Percentiles rank a stretch among this genome's conserved stretches.
Evolutionary conservation across 345 rosid species (phyloP).

Genomic region (Eucalyptus grandis): DNA sequence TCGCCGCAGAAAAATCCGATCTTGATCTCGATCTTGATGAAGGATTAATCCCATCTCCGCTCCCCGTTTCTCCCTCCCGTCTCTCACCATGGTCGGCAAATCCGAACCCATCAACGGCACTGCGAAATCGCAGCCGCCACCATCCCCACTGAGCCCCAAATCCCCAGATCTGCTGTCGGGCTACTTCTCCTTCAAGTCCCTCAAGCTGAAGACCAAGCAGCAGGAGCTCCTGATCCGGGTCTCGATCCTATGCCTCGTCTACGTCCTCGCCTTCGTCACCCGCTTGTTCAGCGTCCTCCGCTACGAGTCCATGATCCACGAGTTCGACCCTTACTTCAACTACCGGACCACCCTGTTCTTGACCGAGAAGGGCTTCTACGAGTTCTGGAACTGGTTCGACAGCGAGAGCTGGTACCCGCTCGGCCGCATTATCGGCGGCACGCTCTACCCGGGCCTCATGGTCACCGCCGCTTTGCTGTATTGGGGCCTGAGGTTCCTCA

Average conservation of each 20-base stretch:
- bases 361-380: slow-evolving; percentile 83
- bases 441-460: slow-evolving; percentile 93
- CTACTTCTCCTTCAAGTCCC: slow-evolving; percentile 24
- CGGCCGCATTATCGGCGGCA: slow-evolving; percentile 92
- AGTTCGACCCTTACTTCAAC: slow-evolving; percentile 95
- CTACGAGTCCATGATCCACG: slow-evolving; percentile 97
- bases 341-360: slow-evolving; percentile 79
- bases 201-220: slow-evolving; percentile 77
- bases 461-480: slow-evolving; percentile 78
- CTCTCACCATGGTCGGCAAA: not conserved
- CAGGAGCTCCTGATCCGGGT: slow-evolving; percentile 89
- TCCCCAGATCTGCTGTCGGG: slow-evolving; percentile 33
- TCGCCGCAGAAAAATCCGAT: not conserved
- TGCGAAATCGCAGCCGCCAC: not conserved
- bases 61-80: not conserved
- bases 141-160: not conserved
- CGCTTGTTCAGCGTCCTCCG: slow-evolving; percentile 94
- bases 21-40: not conserved
- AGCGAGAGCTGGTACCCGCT: slow-evolving; percentile 98
- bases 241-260: slow-evolving; percentile 74
- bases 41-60: not conserved
- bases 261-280: slow-evolving; percentile 72
- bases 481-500: slow-evolving; percentile 57
- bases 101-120: not conserved
- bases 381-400: slow-evolving; percentile 99